Evolutionary conservation across 225 moss, liverwort and hornwort species (phyloP), one percentile per base, ranked within the genome.

Genomic region (Climacium dendroides): DNA sequence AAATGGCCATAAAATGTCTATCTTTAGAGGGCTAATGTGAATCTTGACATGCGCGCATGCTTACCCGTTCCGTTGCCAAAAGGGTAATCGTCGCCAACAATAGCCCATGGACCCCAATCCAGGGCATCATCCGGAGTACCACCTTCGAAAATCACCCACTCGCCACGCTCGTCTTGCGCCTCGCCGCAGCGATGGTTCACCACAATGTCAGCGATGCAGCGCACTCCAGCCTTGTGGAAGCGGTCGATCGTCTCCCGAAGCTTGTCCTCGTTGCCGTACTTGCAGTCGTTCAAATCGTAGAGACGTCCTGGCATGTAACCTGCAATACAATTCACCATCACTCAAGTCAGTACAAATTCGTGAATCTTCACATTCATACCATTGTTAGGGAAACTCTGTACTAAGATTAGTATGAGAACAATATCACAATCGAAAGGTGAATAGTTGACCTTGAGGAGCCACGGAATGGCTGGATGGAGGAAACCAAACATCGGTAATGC

Each of bases 31-130:
- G 57, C 14, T 43, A 47, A 50, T 12, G 64, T 41, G 82, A 52
- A 35, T 13, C 9, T 14, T 13, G 14, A 14, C 19, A 15, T 13
- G 35, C 76, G 5, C 24, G 54, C 41, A 34, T 5, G 28, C 85
- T 77, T n/a, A 83, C 98, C 98, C 35, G 96, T 90, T 75, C 98
- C 96, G 75, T 92, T 74, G 20, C 94, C 93, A 9, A 88, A 96
- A 35, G 92, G 87, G 16, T 89, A 92, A 75, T 98, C 97, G n/a
- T 93, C 74, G 16, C 90, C 90, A 12, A 93, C 94, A 24, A 98
- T 88, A 5, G 97, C 97, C 96, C 96, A 98, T 10, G 95, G 93
- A 83, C 96, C 97, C 97, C 97, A 98, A 87, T 96, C 96, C 25
- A 97, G 89, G 62, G 90, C 95, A 50, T 97, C 97, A 88, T 97